Conservation (phyloP, 148 eudicot species). For the Chenopodium suecicum region DNA sequence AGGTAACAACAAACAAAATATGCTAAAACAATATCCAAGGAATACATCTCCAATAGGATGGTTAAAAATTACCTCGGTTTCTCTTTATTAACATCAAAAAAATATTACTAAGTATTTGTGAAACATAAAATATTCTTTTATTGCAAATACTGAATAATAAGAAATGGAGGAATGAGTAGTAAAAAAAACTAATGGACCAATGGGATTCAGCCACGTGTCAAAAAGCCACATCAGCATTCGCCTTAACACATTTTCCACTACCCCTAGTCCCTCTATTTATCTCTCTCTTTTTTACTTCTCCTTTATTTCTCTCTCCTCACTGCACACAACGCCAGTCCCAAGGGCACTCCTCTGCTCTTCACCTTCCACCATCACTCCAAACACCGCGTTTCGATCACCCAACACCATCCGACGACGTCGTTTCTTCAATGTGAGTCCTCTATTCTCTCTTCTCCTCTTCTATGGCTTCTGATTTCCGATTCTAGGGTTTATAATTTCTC, state of each 20-base stretch:
- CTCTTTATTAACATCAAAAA: too few relatives aligned
- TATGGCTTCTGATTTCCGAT: slow-evolving; percentile 3
- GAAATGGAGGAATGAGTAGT: too few relatives aligned
- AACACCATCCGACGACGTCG: background rate
- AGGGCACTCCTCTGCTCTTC: background rate
- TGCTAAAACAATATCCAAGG: too few relatives aligned
- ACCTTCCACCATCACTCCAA: background rate
- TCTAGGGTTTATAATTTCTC: slow-evolving; percentile 20
- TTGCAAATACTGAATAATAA: too few relatives aligned
- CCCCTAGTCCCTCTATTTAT: background rate
- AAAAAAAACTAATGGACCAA: too few relatives aligned
- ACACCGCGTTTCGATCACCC: slow-evolving; percentile 23
- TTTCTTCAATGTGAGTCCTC: slow-evolving; percentile 18
- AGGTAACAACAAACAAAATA: too few relatives aligned
- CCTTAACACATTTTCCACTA: background rate
- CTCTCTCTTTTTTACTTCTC: background rate
- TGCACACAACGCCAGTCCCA: background rate
- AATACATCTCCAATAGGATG: too few relatives aligned
- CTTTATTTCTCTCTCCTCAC: background rate
- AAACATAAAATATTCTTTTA: too few relatives aligned
- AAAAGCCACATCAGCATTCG: too few relatives aligned
- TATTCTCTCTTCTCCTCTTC: background rate
- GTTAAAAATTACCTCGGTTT: too few relatives aligned
- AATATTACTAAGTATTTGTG: too few relatives aligned
- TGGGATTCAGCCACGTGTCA: too few relatives aligned